Percentiles rank a stretch among this genome's conserved stretches.
These are phyloP conservation scores for Elsinoe ampelina DNA, from an alignment of 2,329 filamentous ascomycete species.

Conservation along the genomic window DNA sequence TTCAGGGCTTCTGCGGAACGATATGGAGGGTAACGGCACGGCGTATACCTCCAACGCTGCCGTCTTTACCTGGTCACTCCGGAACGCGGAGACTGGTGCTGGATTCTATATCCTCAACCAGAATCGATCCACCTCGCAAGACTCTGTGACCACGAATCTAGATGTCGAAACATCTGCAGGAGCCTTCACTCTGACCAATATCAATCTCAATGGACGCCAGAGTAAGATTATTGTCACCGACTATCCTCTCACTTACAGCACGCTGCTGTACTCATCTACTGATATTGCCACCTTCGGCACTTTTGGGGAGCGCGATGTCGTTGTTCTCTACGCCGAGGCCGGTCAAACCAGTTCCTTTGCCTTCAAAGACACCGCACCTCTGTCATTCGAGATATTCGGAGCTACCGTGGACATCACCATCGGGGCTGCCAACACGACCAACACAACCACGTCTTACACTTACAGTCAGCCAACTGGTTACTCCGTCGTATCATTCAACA, in stretches of 20 bases:
- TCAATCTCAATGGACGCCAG: slow-evolving; percentile 52
- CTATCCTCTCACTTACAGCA: slow-evolving; percentile 45
- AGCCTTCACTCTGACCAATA: slow-evolving; percentile 45
- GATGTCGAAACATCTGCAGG: slow-evolving; percentile 49
- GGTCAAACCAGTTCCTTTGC: slow-evolving; percentile 19
- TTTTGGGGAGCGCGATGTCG: slow-evolving; percentile 22
- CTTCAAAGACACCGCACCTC: slow-evolving; percentile 16
- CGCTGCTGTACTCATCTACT: slow-evolving; percentile 46
- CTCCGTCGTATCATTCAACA: slow-evolving; percentile 40
- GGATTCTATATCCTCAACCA: slow-evolving; percentile 54
- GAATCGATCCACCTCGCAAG: slow-evolving; percentile 42
- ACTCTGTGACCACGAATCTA: slow-evolving; percentile 46
- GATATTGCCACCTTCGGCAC: slow-evolving; percentile 43
- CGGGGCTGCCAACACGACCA: background rate
- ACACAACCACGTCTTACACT: slow-evolving; percentile 6
- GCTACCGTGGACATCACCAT: background rate
- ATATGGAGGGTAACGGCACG: slow-evolving; percentile 42
- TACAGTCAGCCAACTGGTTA: slow-evolving; percentile 13
- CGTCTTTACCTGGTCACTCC: slow-evolving; percentile 47
- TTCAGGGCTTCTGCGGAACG: slow-evolving; percentile 47
- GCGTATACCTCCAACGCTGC: slow-evolving; percentile 37
- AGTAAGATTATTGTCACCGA: slow-evolving; percentile 55
- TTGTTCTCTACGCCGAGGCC: slow-evolving; percentile 16
- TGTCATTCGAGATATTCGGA: slow-evolving; percentile 11
- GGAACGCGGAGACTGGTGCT: slow-evolving; percentile 49